Evolutionary conservation across 2,329 filamentous ascomycete genomes (phyloP).

Genomic region (Microascus cirrosus): DNA sequence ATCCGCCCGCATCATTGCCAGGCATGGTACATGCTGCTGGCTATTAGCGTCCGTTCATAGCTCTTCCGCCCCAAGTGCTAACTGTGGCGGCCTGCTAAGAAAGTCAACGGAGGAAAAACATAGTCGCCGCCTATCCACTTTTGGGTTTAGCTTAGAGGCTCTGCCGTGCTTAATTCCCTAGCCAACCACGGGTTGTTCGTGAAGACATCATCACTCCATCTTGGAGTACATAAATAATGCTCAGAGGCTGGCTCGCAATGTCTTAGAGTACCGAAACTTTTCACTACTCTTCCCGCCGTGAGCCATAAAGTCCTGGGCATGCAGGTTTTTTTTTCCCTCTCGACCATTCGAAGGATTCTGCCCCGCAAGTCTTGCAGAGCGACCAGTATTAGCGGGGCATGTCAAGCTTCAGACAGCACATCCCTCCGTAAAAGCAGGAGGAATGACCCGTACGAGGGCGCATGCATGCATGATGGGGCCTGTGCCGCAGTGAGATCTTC

Average conservation of each 20-base stretch:
- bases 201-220: no score
- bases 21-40: neutral
- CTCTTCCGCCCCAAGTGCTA: neutral
- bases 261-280: neutral
- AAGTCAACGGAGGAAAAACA: no score
- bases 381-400: neutral
- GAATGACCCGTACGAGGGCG: neutral
- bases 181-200: no score
- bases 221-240: no score
- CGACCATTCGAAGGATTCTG: neutral
- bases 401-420: neutral
- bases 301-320: neutral
- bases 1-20: no score
- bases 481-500: neutral
- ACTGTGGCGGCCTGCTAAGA: neutral
- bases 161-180: no score
- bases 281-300: neutral
- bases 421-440: neutral
- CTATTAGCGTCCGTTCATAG: neutral
- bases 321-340: neutral
- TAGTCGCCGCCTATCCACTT: no score
- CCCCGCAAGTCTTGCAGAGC: neutral
- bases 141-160: no score
- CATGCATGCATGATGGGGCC: neutral
- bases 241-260: no score